Evolutionary conservation across 2,329 filamentous ascomycete genomes (phyloP).

Genomic region (Aquanectria penicillioides): DNA sequence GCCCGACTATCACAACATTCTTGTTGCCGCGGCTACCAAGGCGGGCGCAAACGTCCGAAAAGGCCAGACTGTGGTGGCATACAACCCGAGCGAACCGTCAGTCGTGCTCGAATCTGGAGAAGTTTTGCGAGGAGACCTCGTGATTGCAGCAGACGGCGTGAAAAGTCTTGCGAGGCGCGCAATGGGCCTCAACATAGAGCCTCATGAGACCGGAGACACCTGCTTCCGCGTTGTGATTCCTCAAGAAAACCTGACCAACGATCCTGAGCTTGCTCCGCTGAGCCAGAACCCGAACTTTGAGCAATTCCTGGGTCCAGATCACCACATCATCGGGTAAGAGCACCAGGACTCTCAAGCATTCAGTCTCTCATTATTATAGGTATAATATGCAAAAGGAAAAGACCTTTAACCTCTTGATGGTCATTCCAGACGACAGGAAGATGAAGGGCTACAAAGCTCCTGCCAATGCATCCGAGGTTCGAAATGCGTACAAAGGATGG

Average conservation of each 20-base stretch:
- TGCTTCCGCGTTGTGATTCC: slow-evolving; percentile 18
- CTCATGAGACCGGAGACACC: slow-evolving; percentile 21
- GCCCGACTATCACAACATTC: slow-evolving; percentile 14
- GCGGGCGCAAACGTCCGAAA: slow-evolving; percentile 9
- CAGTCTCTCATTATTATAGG: background rate
- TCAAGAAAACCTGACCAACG: background rate
- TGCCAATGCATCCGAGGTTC: slow-evolving; percentile 12
- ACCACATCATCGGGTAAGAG: slow-evolving; percentile 22
- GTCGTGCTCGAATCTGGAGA: slow-evolving; percentile 8
- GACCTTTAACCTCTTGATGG: slow-evolving; percentile 16
- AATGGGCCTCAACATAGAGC: slow-evolving; percentile 6
- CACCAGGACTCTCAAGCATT: background rate
- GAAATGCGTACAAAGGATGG: slow-evolving; percentile 14
- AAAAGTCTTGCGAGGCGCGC: slow-evolving; percentile 15
- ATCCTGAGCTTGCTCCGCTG: slow-evolving; percentile 14
- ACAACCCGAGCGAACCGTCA: background rate
- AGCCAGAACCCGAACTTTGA: slow-evolving; percentile 13
- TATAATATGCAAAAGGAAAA: slow-evolving; percentile 22
- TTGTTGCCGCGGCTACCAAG: slow-evolving; percentile 1
- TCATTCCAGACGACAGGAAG: slow-evolving; percentile 14
- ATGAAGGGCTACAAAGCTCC: slow-evolving; percentile 18
- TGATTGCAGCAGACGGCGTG: slow-evolving; percentile 16
- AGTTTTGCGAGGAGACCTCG: background rate
- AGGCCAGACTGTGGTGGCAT: background rate
- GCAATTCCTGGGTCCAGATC: slow-evolving; percentile 16